These are phyloP conservation scores for Discostella pseudostelligera DNA, from an alignment of 108 stramenopile genomes.

Conservation along the genomic window DNA sequence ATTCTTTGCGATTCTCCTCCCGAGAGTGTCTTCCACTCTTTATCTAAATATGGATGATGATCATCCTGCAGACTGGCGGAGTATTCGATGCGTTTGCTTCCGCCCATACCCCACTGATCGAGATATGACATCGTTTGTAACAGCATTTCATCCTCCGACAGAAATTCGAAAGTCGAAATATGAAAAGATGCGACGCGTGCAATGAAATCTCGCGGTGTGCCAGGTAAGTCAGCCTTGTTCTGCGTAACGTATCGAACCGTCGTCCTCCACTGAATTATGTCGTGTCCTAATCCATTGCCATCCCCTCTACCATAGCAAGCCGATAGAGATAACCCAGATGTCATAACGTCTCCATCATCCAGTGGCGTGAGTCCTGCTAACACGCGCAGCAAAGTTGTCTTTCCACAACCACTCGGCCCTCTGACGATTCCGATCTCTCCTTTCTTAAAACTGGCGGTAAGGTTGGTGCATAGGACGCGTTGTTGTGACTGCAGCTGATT, in stretches of 20 bases:
- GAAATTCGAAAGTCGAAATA: conserved; percentile 8
- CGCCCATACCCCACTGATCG: conserved; percentile 40
- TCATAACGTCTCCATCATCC: conserved; percentile 28
- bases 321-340: conserved; percentile 29
- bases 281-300: conserved; percentile 12
- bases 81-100: background rate
- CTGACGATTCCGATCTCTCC: conserved; percentile 45
- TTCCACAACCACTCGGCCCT: conserved; percentile 58
- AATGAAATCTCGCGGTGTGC: conserved; percentile 33
- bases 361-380: conserved; percentile 62
- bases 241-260: conserved; percentile 78
- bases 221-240: conserved; percentile 51
- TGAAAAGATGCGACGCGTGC: conserved; percentile 14
- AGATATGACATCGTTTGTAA: conserved; percentile 27
- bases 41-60: conserved; percentile 37
- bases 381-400: conserved; percentile 71
- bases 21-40: conserved; percentile 70
- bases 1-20: conserved; percentile 88
- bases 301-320: conserved; percentile 13
- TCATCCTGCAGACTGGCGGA: background rate
- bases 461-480: conserved; percentile 36
- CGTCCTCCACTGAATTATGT: conserved; percentile 51
- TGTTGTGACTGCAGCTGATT: conserved; percentile 11
- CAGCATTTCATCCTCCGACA: conserved; percentile 37
- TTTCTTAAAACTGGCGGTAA: conserved; percentile 25